Evolutionary conservation across 345 rosid species (phyloP).

Genomic region (Excoecaria cochinchinensis): DNA sequence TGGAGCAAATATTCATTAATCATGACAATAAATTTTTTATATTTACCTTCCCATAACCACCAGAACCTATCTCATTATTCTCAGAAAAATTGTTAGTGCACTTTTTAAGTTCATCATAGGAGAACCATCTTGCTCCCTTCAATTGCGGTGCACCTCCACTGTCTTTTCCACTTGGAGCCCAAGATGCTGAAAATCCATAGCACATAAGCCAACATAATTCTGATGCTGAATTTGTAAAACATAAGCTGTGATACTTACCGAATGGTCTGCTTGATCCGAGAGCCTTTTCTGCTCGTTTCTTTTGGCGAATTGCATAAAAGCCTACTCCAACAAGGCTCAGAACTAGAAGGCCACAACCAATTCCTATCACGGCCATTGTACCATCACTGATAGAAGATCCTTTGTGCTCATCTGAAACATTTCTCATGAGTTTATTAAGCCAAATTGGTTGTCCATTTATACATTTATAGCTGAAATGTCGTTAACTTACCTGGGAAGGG

Average conservation of each 20-base stretch:
- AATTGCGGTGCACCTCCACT: slow-evolving; percentile 85
- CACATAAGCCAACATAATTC: neutral
- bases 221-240: neutral
- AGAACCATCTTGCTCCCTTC: slow-evolving; percentile 97
- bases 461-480: neutral
- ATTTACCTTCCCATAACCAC: slow-evolving; percentile 89
- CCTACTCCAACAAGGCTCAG: slow-evolving; percentile 65
- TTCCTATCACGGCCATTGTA: slow-evolving; percentile 46
- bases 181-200: slow-evolving; percentile 58
- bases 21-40: neutral
- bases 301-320: slow-evolving; percentile 77
- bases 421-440: slow-evolving; percentile 6
- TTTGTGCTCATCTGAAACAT: slow-evolving; percentile 43
- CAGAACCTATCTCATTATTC: slow-evolving; percentile 79
- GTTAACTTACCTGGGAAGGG: slow-evolving; percentile 65
- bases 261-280: slow-evolving; percentile 81
- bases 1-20: neutral
- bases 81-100: slow-evolving; percentile 69
- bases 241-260: slow-evolving; percentile 41
- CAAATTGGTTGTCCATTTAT: neutral
- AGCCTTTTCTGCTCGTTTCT: slow-evolving; percentile 94
- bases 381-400: slow-evolving; percentile 44
- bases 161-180: slow-evolving; percentile 86
- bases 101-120: slow-evolving; percentile 84
- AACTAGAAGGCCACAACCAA: slow-evolving; percentile 51